Conservation (phyloP, 139 green algal species). For the Chlamydomonas applanata region DNA sequence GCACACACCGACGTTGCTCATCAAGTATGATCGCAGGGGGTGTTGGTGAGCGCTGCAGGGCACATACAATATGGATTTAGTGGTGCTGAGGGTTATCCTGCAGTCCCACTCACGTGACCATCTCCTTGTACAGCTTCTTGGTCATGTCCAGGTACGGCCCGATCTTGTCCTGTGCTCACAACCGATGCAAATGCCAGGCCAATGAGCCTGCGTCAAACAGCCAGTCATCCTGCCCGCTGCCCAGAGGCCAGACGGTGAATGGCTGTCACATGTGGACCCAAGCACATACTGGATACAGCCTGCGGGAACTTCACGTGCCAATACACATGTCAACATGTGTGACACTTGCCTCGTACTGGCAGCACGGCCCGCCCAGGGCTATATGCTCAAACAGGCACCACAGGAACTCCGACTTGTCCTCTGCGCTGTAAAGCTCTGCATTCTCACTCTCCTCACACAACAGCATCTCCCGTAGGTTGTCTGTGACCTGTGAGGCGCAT, state of each 20-base stretch:
- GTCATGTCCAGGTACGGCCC: constrained; percentile 44
- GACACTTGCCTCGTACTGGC: constrained; percentile 55
- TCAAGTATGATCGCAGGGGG: background rate
- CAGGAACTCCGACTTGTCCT: constrained; percentile 49
- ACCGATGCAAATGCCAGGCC: no score
- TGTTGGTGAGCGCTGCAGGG: background rate
- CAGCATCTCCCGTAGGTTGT: constrained; percentile 52
- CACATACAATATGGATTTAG: no score
- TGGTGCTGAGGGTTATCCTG: background rate
- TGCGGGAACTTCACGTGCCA: background rate
- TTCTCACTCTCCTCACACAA: constrained; percentile 54
- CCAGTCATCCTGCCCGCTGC: no score
- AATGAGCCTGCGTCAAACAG: no score
- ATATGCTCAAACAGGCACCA: constrained; percentile 52
- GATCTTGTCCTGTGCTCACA: constrained; percentile 33
- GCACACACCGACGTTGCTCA: background rate
- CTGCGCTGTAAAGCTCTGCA: constrained; percentile 38
- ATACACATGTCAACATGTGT: background rate
- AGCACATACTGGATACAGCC: background rate
- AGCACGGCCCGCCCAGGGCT: constrained; percentile 46
- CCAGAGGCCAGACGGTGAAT: no score
- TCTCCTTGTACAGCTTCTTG: constrained; percentile 57
- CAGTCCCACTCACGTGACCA: constrained; percentile 30
- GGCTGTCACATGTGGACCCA: no score
- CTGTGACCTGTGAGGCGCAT: constrained; percentile 38